Evolutionary conservation across 306 rosid genomes (phyloP).

Genomic region (Trifolium dubium): DNA sequence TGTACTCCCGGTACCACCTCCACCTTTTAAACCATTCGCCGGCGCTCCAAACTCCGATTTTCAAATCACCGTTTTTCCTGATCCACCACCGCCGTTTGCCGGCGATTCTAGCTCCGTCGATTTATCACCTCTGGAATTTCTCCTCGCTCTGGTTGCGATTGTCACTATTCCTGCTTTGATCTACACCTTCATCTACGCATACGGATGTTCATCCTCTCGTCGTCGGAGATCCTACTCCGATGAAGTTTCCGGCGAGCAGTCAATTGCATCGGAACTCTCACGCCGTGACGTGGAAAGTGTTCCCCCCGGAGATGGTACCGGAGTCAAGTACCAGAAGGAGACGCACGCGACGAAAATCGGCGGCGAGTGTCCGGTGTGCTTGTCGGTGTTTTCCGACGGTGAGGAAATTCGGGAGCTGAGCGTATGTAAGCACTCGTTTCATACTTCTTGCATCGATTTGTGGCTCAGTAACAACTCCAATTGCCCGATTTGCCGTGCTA

Average conservation of each 20-base stretch:
- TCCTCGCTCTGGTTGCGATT: slow-evolving; percentile 72
- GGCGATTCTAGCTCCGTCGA: slow-evolving; percentile 53
- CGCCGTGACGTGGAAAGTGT: slow-evolving; percentile 31
- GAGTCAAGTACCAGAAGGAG: slow-evolving; percentile 54
- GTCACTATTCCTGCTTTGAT: slow-evolving; percentile 75
- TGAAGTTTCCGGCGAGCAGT: slow-evolving; percentile 33
- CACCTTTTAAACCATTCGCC: slow-evolving; percentile 51
- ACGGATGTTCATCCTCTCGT: slow-evolving; percentile 63
- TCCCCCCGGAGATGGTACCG: slow-evolving; percentile 17
- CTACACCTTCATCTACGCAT: slow-evolving; percentile 72
- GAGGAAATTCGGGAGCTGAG: slow-evolving; percentile 68
- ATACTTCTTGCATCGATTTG: slow-evolving; percentile 60
- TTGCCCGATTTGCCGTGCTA: slow-evolving; percentile 81
- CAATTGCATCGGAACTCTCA: slow-evolving; percentile 27
- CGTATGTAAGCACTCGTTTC: slow-evolving; percentile 76
- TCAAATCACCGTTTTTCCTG: slow-evolving; percentile 34
- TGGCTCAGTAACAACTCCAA: slow-evolving; percentile 72
- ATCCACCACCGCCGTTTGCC: slow-evolving; percentile 45
- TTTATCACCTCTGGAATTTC: slow-evolving; percentile 81
- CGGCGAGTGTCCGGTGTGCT: slow-evolving; percentile 81
- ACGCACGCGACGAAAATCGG: slow-evolving; percentile 52
- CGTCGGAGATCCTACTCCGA: slow-evolving; percentile 33
- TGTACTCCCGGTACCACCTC: slow-evolving; percentile 45
- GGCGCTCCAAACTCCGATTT: slow-evolving; percentile 46
- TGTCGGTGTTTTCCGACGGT: slow-evolving; percentile 65